Base-by-base conservation (phyloP, 192 early-diverging fungal species). In the Backusella westeae region DNA sequence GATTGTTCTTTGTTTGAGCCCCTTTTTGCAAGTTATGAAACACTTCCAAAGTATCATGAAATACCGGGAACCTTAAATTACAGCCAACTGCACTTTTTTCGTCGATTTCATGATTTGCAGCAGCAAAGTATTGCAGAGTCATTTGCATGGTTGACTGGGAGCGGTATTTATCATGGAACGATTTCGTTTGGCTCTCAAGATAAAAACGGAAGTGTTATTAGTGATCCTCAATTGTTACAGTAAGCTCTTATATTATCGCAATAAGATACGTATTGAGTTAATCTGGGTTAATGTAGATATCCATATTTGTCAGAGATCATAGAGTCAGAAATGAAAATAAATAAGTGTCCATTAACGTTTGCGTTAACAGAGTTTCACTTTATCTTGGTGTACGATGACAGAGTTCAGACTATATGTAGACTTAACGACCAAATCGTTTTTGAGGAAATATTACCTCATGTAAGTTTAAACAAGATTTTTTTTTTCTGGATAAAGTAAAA, bases 351-450 rank as follows among this genome's bases (percentile, higher is more conserved):
- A 0, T 76, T 94, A 4, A 87, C 94, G 9, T 81, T 97, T 75
- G 92, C 93, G 15, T 80, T 97, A 59, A 96, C 95, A 35, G 93
- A 95, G 71, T 97, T 96, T 76, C 97, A 98, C 72, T 92, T 94
- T 77, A 79, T 98, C 59, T 81, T 97, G 21, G 84, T 97, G 71
- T 98, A 95, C 82, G 85, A 89, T 38, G 87, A 92, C 75, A 87
- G 89, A 44, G 76, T 97, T 19, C 85, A 90, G 56, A 94, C 94
- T 6, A 85, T 98, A 71, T 93, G 89, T 77, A 87, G 89, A 71
- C 86, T 98, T 23, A 97, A 90, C 70, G 87, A 90, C 80, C 89
- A 96, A 77, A 86, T 95, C 32, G 92, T 92, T 8, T 97, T 89
- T 78, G 95, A 97, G 59, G 95, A 96, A 67, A 56, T 82, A 21